Evolutionary conservation across 176 grass and related monocot species (phyloP).

Genomic region (Cenchrus fungigraminus): DNA sequence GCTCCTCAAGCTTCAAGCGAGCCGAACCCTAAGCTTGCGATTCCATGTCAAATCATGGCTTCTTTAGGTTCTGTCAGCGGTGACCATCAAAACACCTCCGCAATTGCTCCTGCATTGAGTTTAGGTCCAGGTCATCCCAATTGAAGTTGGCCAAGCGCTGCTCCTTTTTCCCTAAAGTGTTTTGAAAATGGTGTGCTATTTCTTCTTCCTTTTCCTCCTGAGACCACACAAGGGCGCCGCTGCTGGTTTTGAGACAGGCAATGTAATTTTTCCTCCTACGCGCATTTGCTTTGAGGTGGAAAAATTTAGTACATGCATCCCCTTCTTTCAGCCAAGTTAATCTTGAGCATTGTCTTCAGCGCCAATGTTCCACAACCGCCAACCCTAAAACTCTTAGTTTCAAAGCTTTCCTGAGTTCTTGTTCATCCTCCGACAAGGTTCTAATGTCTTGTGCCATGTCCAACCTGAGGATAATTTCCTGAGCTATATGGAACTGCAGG

Average conservation of each 20-base stretch:
- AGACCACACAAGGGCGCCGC: fast-evolving
- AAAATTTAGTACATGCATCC: neutral
- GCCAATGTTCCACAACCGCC: neutral
- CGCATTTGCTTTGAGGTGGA: neutral
- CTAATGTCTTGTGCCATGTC: neutral
- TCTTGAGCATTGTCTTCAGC: neutral
- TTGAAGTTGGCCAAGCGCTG: too few species aligned
- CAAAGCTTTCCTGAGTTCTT: neutral
- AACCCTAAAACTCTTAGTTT: too few species aligned
- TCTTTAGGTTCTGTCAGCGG: too few species aligned
- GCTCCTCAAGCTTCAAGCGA: too few species aligned
- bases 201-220: neutral
- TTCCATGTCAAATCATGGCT: too few species aligned
- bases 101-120: too few species aligned
- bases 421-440: fast-evolving
- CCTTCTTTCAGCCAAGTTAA: neutral
- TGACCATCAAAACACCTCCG: too few species aligned
- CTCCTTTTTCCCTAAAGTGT: too few species aligned
- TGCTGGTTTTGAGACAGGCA: fast-evolving
- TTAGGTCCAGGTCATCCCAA: too few species aligned
- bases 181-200: neutral
- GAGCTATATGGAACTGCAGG: neutral
- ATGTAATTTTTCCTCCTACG: neutral
- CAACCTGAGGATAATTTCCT: neutral
- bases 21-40: too few species aligned